Evolutionary conservation across 2,329 filamentous ascomycete species (phyloP).

Genomic region (Aspergillus texensis): DNA sequence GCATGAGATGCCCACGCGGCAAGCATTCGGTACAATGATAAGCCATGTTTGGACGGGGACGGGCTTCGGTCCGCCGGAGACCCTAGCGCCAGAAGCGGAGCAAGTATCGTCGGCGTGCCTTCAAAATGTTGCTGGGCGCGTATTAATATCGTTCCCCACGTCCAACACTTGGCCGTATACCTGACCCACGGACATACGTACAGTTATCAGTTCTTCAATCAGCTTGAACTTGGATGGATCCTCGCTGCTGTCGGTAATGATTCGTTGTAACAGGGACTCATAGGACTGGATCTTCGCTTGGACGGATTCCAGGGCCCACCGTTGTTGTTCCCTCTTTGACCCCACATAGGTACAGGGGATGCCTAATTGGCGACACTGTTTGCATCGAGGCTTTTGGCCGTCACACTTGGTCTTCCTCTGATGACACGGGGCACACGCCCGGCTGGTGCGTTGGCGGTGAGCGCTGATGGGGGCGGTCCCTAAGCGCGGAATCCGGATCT

Average conservation of each 20-base stretch:
- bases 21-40: slow-evolving; percentile 21
- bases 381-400: slow-evolving; percentile 19
- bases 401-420: slow-evolving; percentile 25
- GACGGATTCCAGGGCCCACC: slow-evolving; percentile 12
- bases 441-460: slow-evolving; percentile 14
- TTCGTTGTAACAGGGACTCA: slow-evolving; percentile 19
- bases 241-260: slow-evolving; percentile 11
- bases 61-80: slow-evolving; percentile 13
- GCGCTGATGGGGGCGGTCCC: neutral
- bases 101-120: slow-evolving; percentile 16
- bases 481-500: slow-evolving; percentile 4
- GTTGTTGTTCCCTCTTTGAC: slow-evolving; percentile 22
- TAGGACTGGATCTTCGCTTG: slow-evolving; percentile 13
- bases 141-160: neutral
- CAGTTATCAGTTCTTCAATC: slow-evolving; percentile 16
- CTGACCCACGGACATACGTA: slow-evolving; percentile 8
- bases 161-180: neutral
- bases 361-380: slow-evolving; percentile 12
- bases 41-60: slow-evolving; percentile 11
- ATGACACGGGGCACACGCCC: slow-evolving; percentile 22
- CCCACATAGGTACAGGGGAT: slow-evolving; percentile 17
- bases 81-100: slow-evolving; percentile 13
- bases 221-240: slow-evolving; percentile 1
- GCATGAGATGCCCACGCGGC: slow-evolving; percentile 13
- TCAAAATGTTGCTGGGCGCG: slow-evolving; percentile 15